Conservation (phyloP, 345 rosid genomes). For the Luvunga scandens region DNA sequence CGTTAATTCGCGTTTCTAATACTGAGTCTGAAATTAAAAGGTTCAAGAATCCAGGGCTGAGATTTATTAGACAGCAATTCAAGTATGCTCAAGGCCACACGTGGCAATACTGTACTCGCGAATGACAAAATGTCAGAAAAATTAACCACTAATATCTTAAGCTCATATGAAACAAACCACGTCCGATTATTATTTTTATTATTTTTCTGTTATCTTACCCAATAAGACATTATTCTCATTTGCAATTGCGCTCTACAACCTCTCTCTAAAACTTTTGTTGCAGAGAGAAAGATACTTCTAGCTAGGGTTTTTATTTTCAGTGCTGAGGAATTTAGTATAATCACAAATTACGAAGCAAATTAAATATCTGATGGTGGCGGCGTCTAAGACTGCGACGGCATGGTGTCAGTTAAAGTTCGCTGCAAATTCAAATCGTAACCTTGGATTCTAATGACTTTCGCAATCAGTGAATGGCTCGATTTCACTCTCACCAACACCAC, state of each 20-base stretch:
- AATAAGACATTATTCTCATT: constrained; percentile 19
- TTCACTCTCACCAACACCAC: constrained; percentile 19
- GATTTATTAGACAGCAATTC: constrained; percentile 3
- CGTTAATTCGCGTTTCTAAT: neutral
- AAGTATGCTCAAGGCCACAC: neutral
- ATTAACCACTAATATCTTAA: neutral
- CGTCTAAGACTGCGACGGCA: constrained; percentile 8
- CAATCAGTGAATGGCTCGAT: constrained; percentile 57
- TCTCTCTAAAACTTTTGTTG: constrained; percentile 19
- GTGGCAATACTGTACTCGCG: neutral
- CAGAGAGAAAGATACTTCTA: constrained; percentile 25
- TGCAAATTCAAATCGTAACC: constrained; percentile 36
- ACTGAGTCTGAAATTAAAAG: neutral
- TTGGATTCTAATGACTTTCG: constrained; percentile 54
- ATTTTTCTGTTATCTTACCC: constrained; percentile 5
- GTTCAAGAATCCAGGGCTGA: constrained; percentile 13
- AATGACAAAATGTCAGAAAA: neutral
- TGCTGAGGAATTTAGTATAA: neutral
- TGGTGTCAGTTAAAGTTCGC: constrained; percentile 29
- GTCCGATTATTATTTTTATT: neutral
- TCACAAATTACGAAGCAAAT: neutral
- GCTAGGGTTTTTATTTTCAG: constrained; percentile 39
- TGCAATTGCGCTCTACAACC: neutral
- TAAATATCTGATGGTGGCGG: constrained; percentile 26
- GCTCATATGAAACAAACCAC: constrained; percentile 20